Percentiles rank a stretch among this genome's conserved stretches.
These are phyloP conservation scores for Penicillium sumatraense DNA, from an alignment of 2,329 filamentous ascomycete genomes.

Conservation along the genomic window DNA sequence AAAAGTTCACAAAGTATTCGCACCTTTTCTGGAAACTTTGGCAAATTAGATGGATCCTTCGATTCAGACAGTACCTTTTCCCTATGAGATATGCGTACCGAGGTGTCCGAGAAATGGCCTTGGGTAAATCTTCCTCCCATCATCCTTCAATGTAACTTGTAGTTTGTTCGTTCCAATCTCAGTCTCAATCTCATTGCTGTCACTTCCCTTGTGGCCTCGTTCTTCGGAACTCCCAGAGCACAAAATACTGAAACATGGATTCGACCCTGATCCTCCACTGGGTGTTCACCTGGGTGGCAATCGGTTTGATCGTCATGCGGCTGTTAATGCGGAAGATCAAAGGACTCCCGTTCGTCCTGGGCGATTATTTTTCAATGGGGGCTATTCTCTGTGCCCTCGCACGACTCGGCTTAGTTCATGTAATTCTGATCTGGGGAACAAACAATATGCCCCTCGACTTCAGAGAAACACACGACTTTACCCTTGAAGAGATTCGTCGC, in stretches of 20 bases:
- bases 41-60: conserved; percentile 3
- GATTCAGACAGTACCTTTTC: neutral
- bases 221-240: neutral
- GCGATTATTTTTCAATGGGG: conserved; percentile 17
- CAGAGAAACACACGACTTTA: conserved; percentile 32
- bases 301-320: conserved; percentile 14
- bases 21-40: neutral
- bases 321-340: conserved; percentile 12
- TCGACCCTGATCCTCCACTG: conserved; percentile 18
- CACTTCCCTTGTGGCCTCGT: neutral
- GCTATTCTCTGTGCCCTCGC: conserved; percentile 15
- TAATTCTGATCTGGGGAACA: conserved; percentile 44
- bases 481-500: conserved; percentile 36
- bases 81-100: neutral
- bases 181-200: neutral
- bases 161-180: too few species aligned
- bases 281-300: conserved; percentile 18
- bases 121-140: neutral
- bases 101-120: neutral
- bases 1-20: neutral
- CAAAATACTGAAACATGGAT: conserved; percentile 3
- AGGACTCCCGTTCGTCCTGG: conserved; percentile 8
- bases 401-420: conserved; percentile 33
- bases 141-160: neutral
- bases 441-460: conserved; percentile 36